Evolutionary conservation across 805 yeast genomes (phyloP).

Genomic region (Torulaspora quercuum): DNA sequence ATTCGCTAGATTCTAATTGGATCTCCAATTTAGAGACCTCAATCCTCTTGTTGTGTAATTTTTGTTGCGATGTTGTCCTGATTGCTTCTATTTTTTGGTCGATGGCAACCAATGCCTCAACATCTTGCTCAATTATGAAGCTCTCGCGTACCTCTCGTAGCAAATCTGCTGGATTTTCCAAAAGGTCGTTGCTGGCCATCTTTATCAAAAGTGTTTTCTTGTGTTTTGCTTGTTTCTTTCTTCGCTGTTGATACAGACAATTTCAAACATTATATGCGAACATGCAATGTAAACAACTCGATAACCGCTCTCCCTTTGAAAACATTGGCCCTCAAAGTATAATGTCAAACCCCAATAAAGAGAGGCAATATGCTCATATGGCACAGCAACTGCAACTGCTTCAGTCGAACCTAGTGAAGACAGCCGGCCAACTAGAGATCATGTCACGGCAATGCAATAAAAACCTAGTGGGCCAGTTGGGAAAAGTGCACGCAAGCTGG

Average conservation of each 20-base stretch:
- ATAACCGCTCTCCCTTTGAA: too few relatives aligned
- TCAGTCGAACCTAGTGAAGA: conserved; percentile 27
- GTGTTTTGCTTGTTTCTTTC: not conserved
- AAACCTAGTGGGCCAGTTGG: conserved; percentile 33
- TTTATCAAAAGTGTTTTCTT: not conserved
- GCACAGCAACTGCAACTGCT: conserved; percentile 30
- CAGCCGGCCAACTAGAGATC: conserved; percentile 28
- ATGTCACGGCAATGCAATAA: conserved; percentile 35
- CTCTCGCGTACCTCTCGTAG: conserved; percentile 27
- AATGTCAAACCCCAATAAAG: conserved; percentile 28
- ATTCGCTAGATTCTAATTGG: conserved; percentile 12
- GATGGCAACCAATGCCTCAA: conserved; percentile 16
- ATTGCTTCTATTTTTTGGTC: conserved; percentile 19
- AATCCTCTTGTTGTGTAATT: conserved; percentile 10
- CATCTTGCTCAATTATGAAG: conserved; percentile 31
- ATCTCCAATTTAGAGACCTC: conserved; percentile 12
- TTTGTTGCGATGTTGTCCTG: conserved; percentile 7
- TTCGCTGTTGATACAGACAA: not conserved
- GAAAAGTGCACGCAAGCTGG: conserved; percentile 34
- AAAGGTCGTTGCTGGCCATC: conserved; percentile 18
- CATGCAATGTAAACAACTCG: too few relatives aligned
- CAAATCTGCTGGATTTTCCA: conserved; percentile 26
- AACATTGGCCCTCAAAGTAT: too few relatives aligned
- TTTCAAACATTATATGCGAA: too few relatives aligned
- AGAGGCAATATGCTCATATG: conserved; percentile 34